These are phyloP conservation scores for Solanum hybrid DNA, from an alignment of 305 asterid genomes.

Conservation along the genomic window DNA sequence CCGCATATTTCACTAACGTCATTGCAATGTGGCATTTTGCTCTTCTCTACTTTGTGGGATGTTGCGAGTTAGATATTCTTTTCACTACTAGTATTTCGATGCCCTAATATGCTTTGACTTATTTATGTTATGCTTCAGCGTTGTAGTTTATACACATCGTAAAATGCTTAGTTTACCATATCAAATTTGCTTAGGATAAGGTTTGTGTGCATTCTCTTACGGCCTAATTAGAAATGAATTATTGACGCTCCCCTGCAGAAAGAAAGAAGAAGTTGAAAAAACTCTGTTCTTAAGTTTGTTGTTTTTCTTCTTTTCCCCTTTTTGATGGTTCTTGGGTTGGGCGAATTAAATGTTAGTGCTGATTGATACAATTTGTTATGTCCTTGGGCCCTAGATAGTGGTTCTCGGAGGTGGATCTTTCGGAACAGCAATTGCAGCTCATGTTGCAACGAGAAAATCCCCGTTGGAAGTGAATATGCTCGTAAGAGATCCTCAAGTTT, in stretches of 20 bases:
- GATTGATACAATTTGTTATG: neutral
- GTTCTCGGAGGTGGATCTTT: slow-evolving; percentile 95
- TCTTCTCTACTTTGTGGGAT: neutral
- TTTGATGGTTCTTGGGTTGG: neutral
- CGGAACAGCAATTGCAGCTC: slow-evolving; percentile 94
- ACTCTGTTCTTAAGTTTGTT: neutral
- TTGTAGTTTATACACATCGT: neutral
- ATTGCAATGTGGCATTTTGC: neutral
- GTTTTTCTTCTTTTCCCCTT: neutral
- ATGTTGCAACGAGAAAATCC: slow-evolving; percentile 64
- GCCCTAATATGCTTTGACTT: neutral
- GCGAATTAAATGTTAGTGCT: neutral
- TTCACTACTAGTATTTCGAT: neutral
- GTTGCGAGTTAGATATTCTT: neutral
- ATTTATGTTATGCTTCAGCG: neutral
- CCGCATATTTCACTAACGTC: neutral
- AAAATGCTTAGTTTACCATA: neutral
- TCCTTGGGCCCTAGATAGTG: slow-evolving; percentile 44
- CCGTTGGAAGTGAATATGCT: slow-evolving; percentile 68
- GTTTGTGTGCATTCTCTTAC: neutral
- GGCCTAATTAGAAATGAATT: neutral
- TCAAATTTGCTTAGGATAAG: neutral
- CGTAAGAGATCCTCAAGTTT: slow-evolving; percentile 64
- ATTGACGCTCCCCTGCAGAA: neutral
- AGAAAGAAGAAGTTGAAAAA: neutral